Conservation (phyloP, 2,329 filamentous ascomycete species). For the Hortaea werneckii region DNA sequence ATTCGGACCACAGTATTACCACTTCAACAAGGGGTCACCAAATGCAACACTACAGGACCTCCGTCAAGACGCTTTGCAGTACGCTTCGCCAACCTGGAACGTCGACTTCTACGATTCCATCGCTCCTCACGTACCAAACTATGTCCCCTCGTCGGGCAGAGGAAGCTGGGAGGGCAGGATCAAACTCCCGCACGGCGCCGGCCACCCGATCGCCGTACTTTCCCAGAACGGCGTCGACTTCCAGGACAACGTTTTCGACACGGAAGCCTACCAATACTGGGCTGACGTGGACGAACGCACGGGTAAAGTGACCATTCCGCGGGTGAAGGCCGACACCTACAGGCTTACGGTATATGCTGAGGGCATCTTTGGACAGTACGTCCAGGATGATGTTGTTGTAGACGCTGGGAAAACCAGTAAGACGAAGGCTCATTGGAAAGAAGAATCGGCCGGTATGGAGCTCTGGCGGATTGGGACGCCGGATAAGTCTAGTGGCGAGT, state of each 20-base stretch:
- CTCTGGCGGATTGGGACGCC: constrained; percentile 54
- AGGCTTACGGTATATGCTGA: constrained; percentile 54
- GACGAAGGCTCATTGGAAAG: constrained; percentile 38
- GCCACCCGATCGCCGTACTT: constrained; percentile 46
- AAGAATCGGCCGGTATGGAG: constrained; percentile 48
- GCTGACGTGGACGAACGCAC: constrained; percentile 34
- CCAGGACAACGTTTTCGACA: constrained; percentile 49
- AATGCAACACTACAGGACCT: constrained; percentile 39
- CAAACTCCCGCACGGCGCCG: constrained; percentile 42
- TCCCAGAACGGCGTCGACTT: constrained; percentile 43
- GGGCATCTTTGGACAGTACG: constrained; percentile 51
- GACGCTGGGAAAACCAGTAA: constrained; percentile 31
- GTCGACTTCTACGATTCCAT: constrained; percentile 54
- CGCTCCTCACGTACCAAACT: constrained; percentile 48
- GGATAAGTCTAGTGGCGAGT: constrained; percentile 52
- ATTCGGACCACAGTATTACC: constrained; percentile 53
- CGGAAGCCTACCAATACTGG: constrained; percentile 55
- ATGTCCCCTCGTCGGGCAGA: constrained; percentile 43
- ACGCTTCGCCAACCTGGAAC: constrained; percentile 46
- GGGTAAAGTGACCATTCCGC: constrained; percentile 31
- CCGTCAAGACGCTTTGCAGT: constrained; percentile 44
- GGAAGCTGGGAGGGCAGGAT: constrained; percentile 43
- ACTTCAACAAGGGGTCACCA: constrained; percentile 49
- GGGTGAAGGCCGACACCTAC: constrained; percentile 49
- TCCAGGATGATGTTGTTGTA: constrained; percentile 42